Evolutionary conservation across 2,329 filamentous ascomycete genomes (phyloP), one percentile per base, ranked within the genome.

Genomic region (Rhinocladiella mackenziei): DNA sequence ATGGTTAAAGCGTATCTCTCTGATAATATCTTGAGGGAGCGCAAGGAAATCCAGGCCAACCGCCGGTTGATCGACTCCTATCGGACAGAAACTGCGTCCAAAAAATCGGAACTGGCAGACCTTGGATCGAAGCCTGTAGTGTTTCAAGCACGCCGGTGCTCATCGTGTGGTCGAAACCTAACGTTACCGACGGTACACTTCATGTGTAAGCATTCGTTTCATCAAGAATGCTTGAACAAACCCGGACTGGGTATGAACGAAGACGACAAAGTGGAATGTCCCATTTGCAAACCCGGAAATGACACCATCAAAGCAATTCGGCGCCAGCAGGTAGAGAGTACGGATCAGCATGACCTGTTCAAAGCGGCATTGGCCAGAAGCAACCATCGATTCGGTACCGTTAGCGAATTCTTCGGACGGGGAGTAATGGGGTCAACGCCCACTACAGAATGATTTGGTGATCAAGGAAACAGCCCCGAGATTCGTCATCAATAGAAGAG

Each of bases 181-280:
- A 89, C 96, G 54, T 72, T 97, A 9, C 92, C 92, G 0, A 86
- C 83, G 0, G 89, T 98, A 35, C 92, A 98, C 62, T 98, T 98
- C 64, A 68, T 98, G 52, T 98, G 92, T 71, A 95, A 94, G 64
- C 92, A 98, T 64, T 89, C 84, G 49, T 98, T 96, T 73, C 92
- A 98, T 62, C 87, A 94, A 68, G 77, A 86, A 33, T 98, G 91
- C 65, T 70, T 98, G 30, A 86, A 86, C 60, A 71, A 74, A 4
- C 49, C 51, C 54, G 45, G 43, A 10, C 32, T 51, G 7, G 64
- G 62, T 2, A 67, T 69, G 20, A 73, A 77, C 15, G 71, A 72
- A 8, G 81, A 83, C 39, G 73, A 78, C 7, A 73, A 79, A 28
- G 76, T 82, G 0, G 89, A 96, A 65, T 98, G 92, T 62, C 89